Conservation (phyloP, 1,284 basidiomycete species). For the Sphaerobolus stellatus region DNA sequence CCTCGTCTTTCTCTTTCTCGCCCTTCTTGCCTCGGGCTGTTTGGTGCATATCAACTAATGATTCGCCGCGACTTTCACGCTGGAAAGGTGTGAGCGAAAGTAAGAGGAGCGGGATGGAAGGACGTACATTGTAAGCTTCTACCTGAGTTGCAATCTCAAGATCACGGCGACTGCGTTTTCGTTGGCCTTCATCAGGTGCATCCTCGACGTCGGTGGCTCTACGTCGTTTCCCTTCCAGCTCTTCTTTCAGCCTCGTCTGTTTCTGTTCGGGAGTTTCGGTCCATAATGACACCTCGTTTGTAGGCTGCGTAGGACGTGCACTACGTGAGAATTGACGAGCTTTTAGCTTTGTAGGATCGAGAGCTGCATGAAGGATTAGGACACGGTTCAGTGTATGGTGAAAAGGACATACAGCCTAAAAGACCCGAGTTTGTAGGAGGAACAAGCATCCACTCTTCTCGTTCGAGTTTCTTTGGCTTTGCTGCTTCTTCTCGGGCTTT, state of each 20-base stretch:
- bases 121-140: constrained; percentile 72
- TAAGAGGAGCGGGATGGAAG: constrained; percentile 1
- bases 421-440: constrained; percentile 80
- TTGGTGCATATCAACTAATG: constrained; percentile 69
- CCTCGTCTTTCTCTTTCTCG: constrained; percentile 42
- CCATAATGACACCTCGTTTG: constrained; percentile 71
- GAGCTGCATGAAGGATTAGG: constrained; percentile 34
- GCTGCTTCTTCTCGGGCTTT: constrained; percentile 65
- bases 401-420: constrained; percentile 59
- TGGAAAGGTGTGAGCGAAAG: constrained; percentile 28
- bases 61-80: constrained; percentile 63
- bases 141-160: constrained; percentile 68
- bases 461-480: constrained; percentile 70
- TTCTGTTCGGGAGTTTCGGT: constrained; percentile 91
- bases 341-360: constrained; percentile 73
- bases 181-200: constrained; percentile 4
- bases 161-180: constrained; percentile 10
- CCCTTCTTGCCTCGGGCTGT: constrained; percentile 30
- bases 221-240: constrained; percentile 80
- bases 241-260: constrained; percentile 81
- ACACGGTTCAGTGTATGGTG: not conserved
- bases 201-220: constrained; percentile 62
- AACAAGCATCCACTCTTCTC: constrained; percentile 95
- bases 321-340: constrained; percentile 75
- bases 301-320: constrained; percentile 43